Evolutionary conservation across 345 rosid genomes (phyloP).

Genomic region (Bruguiera gymnorhiza): DNA sequence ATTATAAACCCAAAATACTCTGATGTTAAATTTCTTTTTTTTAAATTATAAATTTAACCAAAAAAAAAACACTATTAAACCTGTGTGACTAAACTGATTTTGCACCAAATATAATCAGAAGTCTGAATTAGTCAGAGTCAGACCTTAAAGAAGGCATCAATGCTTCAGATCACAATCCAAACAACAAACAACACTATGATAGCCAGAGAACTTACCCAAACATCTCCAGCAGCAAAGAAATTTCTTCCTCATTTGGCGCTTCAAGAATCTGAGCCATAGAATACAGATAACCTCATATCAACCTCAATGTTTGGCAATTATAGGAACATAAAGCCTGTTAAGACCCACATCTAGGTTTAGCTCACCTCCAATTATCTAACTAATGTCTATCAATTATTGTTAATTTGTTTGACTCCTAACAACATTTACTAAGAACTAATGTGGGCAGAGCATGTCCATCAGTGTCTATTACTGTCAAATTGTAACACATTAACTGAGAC

Average conservation of each 20-base stretch:
- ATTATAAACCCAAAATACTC: too few species aligned
- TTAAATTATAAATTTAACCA: too few species aligned
- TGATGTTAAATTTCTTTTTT: too few species aligned
- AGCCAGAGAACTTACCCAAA: conserved; percentile 59
- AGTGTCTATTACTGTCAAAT: background rate
- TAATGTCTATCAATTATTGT: background rate
- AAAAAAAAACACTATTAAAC: background rate
- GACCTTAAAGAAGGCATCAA: background rate
- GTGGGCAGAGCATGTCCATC: conserved; percentile 4
- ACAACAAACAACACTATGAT: conserved; percentile 6
- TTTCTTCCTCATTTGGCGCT: conserved; percentile 88
- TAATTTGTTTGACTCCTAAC: background rate
- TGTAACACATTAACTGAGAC: background rate
- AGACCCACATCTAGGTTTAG: background rate
- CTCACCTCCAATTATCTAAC: background rate
- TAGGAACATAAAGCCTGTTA: background rate
- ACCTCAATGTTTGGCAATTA: conserved; percentile 17
- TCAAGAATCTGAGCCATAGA: conserved; percentile 76
- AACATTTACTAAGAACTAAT: conserved; percentile 1
- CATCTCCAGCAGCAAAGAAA: conserved; percentile 77
- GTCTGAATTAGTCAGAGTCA: background rate
- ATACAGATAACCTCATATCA: conserved; percentile 21
- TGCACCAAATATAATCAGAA: conserved; percentile 5
- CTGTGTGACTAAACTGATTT: background rate
- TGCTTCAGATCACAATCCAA: conserved; percentile 8